Evolutionary conservation across 495 filamentous ascomycete species (phyloP).

Genomic region (Durotheca rogersii): DNA sequence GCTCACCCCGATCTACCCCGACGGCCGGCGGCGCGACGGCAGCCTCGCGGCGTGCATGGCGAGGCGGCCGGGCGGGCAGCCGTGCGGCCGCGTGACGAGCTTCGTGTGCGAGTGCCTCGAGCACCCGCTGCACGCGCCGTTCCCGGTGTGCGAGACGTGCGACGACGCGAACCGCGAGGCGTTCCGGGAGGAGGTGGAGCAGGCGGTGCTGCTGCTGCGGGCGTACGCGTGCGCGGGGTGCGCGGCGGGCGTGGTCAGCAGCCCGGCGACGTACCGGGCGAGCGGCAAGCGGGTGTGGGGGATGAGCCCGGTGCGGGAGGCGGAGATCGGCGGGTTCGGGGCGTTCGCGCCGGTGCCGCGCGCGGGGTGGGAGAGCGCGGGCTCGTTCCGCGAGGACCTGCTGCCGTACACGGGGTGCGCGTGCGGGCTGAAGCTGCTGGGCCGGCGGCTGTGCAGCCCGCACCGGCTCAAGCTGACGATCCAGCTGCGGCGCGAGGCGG

Average conservation of each 20-base stretch:
- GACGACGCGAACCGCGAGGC: background rate
- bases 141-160: background rate
- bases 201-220: background rate
- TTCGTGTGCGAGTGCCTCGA: background rate
- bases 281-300: background rate
- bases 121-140: background rate
- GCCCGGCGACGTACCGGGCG: background rate
- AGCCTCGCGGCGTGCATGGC: background rate
- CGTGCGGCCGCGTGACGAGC: too few relatives aligned
- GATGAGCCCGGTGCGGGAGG: background rate
- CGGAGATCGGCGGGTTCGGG: background rate
- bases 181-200: background rate
- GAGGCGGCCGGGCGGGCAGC: too few relatives aligned
- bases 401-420: constrained; percentile 11
- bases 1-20: background rate
- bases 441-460: constrained; percentile 12
- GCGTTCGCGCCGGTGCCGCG: background rate
- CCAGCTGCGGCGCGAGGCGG: background rate
- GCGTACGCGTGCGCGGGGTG: constrained; percentile 8
- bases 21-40: background rate
- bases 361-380: background rate
- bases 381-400: background rate
- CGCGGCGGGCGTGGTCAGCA: background rate
- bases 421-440: constrained; percentile 14
- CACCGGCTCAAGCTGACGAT: constrained; percentile 14